Evolutionary conservation across 2,329 filamentous ascomycete genomes (phyloP), one percentile per base, ranked within the genome.

Genomic region (Aspergillus luchuensis): DNA sequence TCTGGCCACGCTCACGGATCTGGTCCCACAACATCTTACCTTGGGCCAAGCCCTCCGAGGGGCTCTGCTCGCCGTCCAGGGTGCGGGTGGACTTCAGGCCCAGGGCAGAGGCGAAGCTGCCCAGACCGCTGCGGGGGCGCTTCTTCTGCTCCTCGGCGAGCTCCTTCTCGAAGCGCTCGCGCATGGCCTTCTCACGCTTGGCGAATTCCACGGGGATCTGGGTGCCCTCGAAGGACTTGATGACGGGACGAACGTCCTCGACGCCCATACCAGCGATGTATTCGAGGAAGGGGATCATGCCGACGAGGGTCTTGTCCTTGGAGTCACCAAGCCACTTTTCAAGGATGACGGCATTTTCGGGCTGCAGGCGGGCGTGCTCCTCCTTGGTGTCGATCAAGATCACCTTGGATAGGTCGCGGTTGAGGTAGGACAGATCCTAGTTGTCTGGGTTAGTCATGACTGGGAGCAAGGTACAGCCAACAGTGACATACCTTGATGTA

Each of bases 1-100:
- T 89, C 79, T 93, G 91, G 36, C 95, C 95, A 53, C 92, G 86
- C 80, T 99, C 95, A 53, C 95, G 88, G 54, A 95, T 92, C 76
- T 96, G 89, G 73, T 99, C 95, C 78, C 93, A 92, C 67, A 97
- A 82, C 91, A 98, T 97, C 85, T 98, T 99, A 70, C 94, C 95
- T 77, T 97, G 89, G 2, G 90, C 88, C 63, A 95, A 86, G 11
- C 91, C 92, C 74, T 96, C 91, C 2, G 85, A 84, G 1, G 90
- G 84, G 67, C 84, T 87, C 64, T 86, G 83, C 73, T 93, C 89
- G 53, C 91, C 89, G 52, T 90, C 88, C 66, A 68, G 71, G 53
- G 69, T 86, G 68, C 84, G 85, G 69, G 80, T 82, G 1, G 87
- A 84, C 76, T 94, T 95, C 66, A 97, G 83, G 21, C 94, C 94